Evolutionary conservation across 768 basidiomycete species (phyloP).

Genomic region (Pholiota molesta): DNA sequence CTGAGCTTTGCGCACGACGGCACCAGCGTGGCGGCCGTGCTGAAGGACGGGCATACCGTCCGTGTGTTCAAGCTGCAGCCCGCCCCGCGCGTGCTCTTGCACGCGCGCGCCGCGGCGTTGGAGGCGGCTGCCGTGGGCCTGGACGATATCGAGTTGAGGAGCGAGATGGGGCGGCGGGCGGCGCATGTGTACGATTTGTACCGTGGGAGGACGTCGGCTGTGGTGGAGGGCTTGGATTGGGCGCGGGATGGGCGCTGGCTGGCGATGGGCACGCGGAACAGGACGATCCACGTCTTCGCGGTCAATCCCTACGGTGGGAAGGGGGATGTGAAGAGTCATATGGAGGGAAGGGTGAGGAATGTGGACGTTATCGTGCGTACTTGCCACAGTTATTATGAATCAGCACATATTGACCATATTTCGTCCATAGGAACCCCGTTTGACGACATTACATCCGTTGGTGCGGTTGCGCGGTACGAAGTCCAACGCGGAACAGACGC

Average conservation of each 20-base stretch:
- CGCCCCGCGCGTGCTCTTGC: conserved; percentile 15
- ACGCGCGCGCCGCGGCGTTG: background rate
- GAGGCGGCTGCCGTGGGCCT: conserved; percentile 1
- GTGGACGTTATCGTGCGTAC: conserved; percentile 46
- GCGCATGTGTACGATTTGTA: conserved; percentile 70
- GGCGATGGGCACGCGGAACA: conserved; percentile 64
- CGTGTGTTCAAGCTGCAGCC: conserved; percentile 48
- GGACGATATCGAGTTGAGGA: background rate
- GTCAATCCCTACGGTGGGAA: conserved; percentile 77
- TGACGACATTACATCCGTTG: conserved; percentile 58
- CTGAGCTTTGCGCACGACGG: conserved; percentile 59
- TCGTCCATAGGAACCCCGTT: conserved; percentile 46
- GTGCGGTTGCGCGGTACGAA: conserved; percentile 50
- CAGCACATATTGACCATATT: background rate
- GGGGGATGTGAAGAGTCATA: conserved; percentile 62
- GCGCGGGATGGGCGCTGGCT: conserved; percentile 66
- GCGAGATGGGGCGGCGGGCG: conserved; percentile 26
- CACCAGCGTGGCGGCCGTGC: conserved; percentile 49
- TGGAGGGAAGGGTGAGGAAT: conserved; percentile 62
- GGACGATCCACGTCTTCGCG: conserved; percentile 74
- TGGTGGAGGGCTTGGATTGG: conserved; percentile 59
- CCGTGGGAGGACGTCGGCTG: conserved; percentile 71
- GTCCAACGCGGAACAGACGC: conserved; percentile 25
- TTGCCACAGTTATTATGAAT: background rate
- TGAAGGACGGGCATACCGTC: conserved; percentile 57